Percentiles rank a stretch among this genome's conserved stretches.
phyloP scores from a whole-genome alignment of 768 basidiomycete species.

The Tulasnella calospora region DNA sequence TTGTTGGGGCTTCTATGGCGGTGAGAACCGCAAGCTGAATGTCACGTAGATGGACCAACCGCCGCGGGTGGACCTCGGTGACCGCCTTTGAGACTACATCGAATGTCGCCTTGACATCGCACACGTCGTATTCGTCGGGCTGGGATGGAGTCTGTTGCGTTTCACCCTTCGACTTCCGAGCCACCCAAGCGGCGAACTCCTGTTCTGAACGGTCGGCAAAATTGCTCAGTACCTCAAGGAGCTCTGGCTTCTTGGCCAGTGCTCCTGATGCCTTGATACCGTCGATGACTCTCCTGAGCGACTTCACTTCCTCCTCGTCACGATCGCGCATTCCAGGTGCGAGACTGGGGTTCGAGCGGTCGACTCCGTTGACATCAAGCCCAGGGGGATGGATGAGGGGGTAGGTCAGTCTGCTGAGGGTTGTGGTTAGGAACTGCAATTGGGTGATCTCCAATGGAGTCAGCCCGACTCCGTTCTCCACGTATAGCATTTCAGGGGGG shows the following conservation, averaged over 20 bases:
- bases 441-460: constrained; percentile 35
- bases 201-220: constrained; percentile 2
- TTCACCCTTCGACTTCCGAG: neutral
- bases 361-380: neutral
- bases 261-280: neutral
- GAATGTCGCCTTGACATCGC: neutral
- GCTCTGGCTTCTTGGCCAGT: neutral
- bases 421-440: neutral
- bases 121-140: neutral
- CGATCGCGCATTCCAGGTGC: neutral
- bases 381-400: neutral
- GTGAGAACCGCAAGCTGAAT: constrained; percentile 1
- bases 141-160: neutral
- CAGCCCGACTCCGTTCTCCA: constrained; percentile 45
- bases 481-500: constrained; percentile 41
- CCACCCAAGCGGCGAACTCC: neutral
- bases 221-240: neutral
- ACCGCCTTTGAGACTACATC: constrained; percentile 10
- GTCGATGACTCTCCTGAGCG: constrained; percentile 1
- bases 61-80: constrained; percentile 4
- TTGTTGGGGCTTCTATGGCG: neutral
- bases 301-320: constrained; percentile 2
- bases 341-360: neutral
- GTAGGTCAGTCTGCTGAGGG: neutral
- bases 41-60: constrained; percentile 3